These are phyloP conservation scores for Penicillium dipodomyicola DNA, from an alignment of 495 filamentous ascomycete species.

Conservation along the genomic window DNA sequence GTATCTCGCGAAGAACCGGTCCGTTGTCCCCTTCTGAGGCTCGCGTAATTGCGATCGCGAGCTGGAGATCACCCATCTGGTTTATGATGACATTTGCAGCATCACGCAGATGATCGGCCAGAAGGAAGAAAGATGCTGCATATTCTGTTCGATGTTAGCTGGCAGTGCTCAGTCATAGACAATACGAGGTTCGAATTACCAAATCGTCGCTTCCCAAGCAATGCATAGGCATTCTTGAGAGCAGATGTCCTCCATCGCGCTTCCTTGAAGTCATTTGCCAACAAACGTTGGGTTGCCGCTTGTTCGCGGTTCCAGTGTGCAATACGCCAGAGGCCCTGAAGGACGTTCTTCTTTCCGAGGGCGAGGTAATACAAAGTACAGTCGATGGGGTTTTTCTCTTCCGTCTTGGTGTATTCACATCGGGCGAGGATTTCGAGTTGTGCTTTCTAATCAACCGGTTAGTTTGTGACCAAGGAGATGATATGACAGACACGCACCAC, in stretches of 20 bases:
- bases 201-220: conserved; percentile 87
- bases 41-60: conserved; percentile 85
- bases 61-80: conserved; percentile 82
- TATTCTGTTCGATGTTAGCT: conserved; percentile 60
- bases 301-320: conserved; percentile 89
- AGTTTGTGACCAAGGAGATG: conserved; percentile 13
- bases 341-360: conserved; percentile 83
- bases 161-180: not conserved
- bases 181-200: conserved; percentile 46
- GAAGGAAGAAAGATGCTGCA: conserved; percentile 91
- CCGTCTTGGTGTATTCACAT: conserved; percentile 86
- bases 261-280: conserved; percentile 86
- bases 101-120: conserved; percentile 81
- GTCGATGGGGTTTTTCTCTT: conserved; percentile 88
- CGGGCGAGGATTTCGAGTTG: conserved; percentile 89
- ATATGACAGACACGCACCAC: conserved; percentile 57
- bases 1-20: conserved; percentile 65
- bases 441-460: conserved; percentile 49
- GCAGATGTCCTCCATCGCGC: conserved; percentile 85
- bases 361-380: conserved; percentile 92
- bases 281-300: conserved; percentile 65
- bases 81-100: conserved; percentile 81
- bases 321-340: conserved; percentile 95
- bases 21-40: conserved; percentile 87
- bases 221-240: conserved; percentile 94